phyloP scores from a whole-genome alignment of 1,139 yeast species.

The Suhomyces kunorum region DNA sequence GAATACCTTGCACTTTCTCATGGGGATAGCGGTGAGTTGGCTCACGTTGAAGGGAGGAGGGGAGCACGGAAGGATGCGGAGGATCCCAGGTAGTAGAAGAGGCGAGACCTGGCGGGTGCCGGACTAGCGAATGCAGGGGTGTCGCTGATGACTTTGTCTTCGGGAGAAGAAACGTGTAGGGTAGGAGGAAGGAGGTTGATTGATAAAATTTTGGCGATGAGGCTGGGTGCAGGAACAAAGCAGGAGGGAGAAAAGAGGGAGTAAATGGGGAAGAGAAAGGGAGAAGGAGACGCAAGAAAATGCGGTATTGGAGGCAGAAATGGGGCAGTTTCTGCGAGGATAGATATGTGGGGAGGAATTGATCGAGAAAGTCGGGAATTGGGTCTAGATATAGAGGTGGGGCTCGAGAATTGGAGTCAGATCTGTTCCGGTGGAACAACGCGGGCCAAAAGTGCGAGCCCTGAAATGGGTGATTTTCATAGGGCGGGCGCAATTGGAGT shows the following conservation, averaged over 20 bases:
- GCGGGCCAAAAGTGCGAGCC: too few species aligned
- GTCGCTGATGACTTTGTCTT: conserved; percentile 9
- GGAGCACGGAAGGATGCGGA: too few species aligned
- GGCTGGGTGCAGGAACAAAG: conserved; percentile 5
- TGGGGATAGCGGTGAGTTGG: conserved; percentile 24
- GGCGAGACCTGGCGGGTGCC: conserved; percentile 1
- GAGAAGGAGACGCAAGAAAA: not conserved
- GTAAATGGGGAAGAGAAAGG: not conserved
- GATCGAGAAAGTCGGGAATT: too few species aligned
- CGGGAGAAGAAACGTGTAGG: conserved; percentile 9
- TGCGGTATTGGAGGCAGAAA: not conserved
- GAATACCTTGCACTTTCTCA: conserved; percentile 97
- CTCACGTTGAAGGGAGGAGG: conserved; percentile 12
- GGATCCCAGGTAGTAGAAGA: too few species aligned
- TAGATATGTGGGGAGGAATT: too few species aligned
- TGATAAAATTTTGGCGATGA: conserved; percentile 12
- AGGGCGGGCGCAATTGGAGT: too few species aligned
- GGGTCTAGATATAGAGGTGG: too few species aligned
- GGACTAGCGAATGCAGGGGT: not conserved
- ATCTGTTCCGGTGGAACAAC: too few species aligned
- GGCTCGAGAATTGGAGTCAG: too few species aligned
- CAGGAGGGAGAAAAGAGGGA: not conserved
- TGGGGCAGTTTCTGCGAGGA: not conserved
- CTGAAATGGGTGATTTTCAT: too few species aligned
- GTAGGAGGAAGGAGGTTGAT: too few species aligned